Evolutionary conservation across 2,329 filamentous ascomycete genomes (phyloP).

Genomic region (Pseudogymnoascus sp.): DNA sequence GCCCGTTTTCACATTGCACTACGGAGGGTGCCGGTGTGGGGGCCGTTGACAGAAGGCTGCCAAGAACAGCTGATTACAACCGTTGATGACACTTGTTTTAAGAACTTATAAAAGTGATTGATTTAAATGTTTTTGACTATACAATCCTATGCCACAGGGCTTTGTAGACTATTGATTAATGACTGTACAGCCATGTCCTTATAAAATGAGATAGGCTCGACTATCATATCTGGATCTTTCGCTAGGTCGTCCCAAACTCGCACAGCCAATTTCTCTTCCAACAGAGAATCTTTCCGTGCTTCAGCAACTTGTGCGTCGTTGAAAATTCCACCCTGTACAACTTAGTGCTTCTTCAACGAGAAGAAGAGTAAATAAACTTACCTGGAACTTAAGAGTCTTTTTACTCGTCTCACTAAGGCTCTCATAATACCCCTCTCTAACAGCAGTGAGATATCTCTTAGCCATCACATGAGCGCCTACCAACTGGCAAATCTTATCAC

Average conservation of each 20-base stretch:
- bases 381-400: slow-evolving; percentile 11
- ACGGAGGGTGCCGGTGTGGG: neutral
- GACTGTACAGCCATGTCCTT: slow-evolving; percentile 12
- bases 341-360: neutral
- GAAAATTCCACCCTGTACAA: slow-evolving; percentile 10
- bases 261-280: slow-evolving; percentile 12
- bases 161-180: neutral
- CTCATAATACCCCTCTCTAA: slow-evolving; percentile 11
- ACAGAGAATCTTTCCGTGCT: slow-evolving; percentile 10
- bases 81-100: neutral
- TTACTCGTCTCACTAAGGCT: slow-evolving; percentile 13
- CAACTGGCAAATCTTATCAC: slow-evolving; percentile 2
- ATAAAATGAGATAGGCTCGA: slow-evolving; percentile 6
- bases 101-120: neutral
- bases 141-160: neutral
- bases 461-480: slow-evolving; percentile 12
- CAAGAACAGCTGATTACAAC: neutral
- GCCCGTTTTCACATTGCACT: neutral
- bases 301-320: slow-evolving; percentile 11
- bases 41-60: neutral
- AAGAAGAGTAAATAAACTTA: neutral
- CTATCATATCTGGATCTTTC: slow-evolving; percentile 6
- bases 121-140: neutral
- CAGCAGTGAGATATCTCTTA: slow-evolving; percentile 12
- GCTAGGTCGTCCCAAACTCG: slow-evolving; percentile 13